Conservation (phyloP, 345 rosid genomes). For the Brassica nigra region DNA sequence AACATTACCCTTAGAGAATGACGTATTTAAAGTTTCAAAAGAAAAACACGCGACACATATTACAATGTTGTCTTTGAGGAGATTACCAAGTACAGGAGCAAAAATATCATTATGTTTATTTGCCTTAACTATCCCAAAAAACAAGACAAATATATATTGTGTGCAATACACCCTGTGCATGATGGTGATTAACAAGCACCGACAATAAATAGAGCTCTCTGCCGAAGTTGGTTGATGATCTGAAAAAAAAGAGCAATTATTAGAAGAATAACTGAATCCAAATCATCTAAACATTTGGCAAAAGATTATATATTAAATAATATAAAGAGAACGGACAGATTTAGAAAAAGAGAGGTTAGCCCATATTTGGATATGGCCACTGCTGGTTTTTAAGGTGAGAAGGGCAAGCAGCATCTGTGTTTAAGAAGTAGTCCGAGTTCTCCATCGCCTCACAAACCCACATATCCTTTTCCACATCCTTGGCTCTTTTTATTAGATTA, state of each 20-base stretch:
- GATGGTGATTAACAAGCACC: conserved; percentile 37
- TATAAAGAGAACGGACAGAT: conserved; percentile 44
- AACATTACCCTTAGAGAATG: neutral
- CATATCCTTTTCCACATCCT: conserved; percentile 64
- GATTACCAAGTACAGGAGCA: neutral
- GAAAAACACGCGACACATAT: neutral
- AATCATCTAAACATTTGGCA: neutral
- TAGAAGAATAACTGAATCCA: neutral
- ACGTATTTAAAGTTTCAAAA: neutral
- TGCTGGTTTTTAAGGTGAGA: conserved; percentile 68
- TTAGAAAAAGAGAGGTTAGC: conserved; percentile 57
- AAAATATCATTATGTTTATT: neutral
- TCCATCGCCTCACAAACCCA: conserved; percentile 93
- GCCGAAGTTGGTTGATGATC: conserved; percentile 60
- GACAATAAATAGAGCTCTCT: conserved; percentile 54
- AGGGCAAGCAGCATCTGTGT: conserved; percentile 49
- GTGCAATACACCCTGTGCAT: conserved; percentile 6
- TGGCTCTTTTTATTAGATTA: conserved; percentile 77
- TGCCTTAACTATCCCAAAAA: neutral
- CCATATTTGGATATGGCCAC: conserved; percentile 59
- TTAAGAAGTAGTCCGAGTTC: conserved; percentile 62
- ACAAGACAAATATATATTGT: neutral
- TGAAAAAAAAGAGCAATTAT: conserved; percentile 30
- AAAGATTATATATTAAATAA: neutral
- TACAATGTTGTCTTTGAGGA: neutral